A percentile compares a stretch with the other conserved stretches of the same genome.
Conservation (phyloP, 495 filamentous ascomycete genomes). For the Penicillium lividum region DNA sequence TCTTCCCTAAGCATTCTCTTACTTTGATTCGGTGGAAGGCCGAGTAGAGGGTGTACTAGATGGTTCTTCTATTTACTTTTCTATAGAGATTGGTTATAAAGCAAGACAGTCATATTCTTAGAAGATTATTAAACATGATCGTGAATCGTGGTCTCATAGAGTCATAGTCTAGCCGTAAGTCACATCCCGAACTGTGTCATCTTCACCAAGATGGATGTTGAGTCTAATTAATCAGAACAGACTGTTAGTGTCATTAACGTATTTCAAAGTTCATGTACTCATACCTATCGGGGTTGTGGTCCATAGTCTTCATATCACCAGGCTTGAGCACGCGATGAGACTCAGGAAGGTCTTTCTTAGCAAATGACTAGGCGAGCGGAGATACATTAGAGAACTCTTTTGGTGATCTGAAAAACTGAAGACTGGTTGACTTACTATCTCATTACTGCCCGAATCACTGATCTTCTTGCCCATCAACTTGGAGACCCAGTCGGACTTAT, state of each 20-base stretch:
- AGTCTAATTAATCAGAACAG: conserved; percentile 42
- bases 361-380: conserved; percentile 59
- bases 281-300: conserved; percentile 60
- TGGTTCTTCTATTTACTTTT: not conserved
- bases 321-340: conserved; percentile 67
- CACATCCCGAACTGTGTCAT: conserved; percentile 74
- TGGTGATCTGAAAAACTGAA: not conserved
- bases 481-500: conserved; percentile 66
- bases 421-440: conserved; percentile 42
- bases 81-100: not conserved
- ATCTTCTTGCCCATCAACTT: conserved; percentile 79
- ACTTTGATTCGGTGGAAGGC: conserved; percentile 68
- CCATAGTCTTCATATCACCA: conserved; percentile 60
- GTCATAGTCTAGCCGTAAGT: conserved; percentile 42
- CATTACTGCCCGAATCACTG: conserved; percentile 47
- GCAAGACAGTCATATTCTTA: not conserved
- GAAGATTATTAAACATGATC: not conserved
- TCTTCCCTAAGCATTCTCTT: conserved; percentile 65
- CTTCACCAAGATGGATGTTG: conserved; percentile 70
- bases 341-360: conserved; percentile 71
- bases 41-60: conserved; percentile 19
- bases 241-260: not conserved
- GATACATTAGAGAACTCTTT: conserved; percentile 2
- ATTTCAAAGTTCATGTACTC: conserved; percentile 10
- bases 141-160: not conserved